Evolutionary conservation across 2,329 filamentous ascomycete species (phyloP).

Genomic region (Aspergillus sp.): DNA sequence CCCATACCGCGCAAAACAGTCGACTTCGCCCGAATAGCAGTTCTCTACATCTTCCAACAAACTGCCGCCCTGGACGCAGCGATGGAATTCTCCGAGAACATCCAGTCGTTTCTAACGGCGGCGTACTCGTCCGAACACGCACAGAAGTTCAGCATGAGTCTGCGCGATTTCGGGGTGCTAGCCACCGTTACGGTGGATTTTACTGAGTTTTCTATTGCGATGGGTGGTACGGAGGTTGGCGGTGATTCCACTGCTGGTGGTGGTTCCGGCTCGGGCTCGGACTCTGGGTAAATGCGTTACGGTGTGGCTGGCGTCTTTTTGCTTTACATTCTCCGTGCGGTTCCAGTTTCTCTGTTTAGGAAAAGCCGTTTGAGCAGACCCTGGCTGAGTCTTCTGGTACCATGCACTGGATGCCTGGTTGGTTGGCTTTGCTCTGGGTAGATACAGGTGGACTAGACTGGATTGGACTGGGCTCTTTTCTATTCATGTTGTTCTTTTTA

Average conservation of each 20-base stretch:
- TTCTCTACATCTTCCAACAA: constrained; percentile 34
- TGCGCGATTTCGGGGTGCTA: constrained; percentile 11
- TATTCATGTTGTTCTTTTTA: no score
- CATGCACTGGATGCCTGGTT: no score
- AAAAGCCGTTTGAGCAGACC: no score
- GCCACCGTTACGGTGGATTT: constrained; percentile 27
- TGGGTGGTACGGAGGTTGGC: constrained; percentile 20
- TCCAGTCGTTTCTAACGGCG: constrained; percentile 23
- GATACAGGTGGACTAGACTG: no score
- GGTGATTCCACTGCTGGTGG: constrained; percentile 7
- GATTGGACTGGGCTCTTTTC: no score
- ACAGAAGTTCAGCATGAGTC: constrained; percentile 15
- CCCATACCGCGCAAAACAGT: constrained; percentile 15
- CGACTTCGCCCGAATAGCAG: constrained; percentile 27
- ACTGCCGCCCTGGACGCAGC: constrained; percentile 23
- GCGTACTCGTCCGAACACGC: constrained; percentile 14
- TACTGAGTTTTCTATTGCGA: constrained; percentile 25
- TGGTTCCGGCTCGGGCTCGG: no score
- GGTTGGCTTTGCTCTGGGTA: no score
- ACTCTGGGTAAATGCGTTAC: no score
- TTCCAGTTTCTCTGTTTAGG: no score
- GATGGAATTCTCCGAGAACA: constrained; percentile 18
- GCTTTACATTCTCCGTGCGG: no score
- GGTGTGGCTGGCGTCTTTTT: no score
- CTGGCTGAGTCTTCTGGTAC: no score